phyloP scores from a whole-genome alignment of 2,329 filamentous ascomycete species.

The Sodiomyces alkalinus region DNA sequence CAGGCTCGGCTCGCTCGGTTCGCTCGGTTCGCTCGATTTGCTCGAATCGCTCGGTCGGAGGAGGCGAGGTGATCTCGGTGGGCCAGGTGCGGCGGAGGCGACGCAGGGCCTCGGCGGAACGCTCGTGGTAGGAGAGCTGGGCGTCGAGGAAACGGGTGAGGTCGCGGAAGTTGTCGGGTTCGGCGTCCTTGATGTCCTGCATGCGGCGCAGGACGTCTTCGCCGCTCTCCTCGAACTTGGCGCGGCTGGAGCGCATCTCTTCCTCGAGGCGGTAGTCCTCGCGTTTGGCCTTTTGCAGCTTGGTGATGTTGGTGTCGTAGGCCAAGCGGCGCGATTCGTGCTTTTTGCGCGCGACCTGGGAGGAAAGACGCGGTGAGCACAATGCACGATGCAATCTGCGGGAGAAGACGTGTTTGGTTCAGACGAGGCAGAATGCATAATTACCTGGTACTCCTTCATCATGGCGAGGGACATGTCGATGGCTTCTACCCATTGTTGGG shows the following conservation, averaged over 20 bases:
- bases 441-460: conserved; percentile 97
- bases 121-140: conserved; percentile 82
- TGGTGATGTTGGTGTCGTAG: conserved; percentile 77
- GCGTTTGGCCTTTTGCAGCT: conserved; percentile 85
- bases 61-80: conserved; percentile 12
- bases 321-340: conserved; percentile 78
- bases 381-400: no score
- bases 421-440: conserved; percentile 12
- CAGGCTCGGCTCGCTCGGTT: conserved; percentile 19
- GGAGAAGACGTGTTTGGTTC: conserved; percentile 7
- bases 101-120: conserved; percentile 68
- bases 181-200: conserved; percentile 91
- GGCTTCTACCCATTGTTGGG: conserved; percentile 77
- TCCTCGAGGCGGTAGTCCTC: conserved; percentile 91
- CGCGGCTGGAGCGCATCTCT: conserved; percentile 77
- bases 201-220: conserved; percentile 86
- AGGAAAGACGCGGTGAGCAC: no score
- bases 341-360: conserved; percentile 71
- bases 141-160: conserved; percentile 72
- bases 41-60: neutral
- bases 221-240: conserved; percentile 90
- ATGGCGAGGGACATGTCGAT: conserved; percentile 77
- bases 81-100: conserved; percentile 33
- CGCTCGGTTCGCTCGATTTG: conserved; percentile 19
- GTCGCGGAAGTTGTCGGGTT: conserved; percentile 68